A percentile compares a stretch with the other conserved stretches of the same genome.
Conservation (phyloP, 192 early-diverging fungal species). For the Rhizophagus sp. region DNA sequence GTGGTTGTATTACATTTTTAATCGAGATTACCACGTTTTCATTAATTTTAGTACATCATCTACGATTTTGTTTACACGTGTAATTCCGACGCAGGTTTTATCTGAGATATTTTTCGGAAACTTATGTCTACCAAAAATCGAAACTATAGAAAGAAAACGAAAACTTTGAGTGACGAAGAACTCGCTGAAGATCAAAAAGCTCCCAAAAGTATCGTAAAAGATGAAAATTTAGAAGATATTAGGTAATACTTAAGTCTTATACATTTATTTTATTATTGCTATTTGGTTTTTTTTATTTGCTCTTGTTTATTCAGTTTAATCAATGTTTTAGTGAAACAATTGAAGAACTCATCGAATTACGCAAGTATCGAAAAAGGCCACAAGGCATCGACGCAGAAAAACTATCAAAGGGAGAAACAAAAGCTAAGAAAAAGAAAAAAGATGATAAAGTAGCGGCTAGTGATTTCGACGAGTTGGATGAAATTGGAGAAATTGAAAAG, state of each 20-base stretch:
- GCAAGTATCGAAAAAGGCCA: constrained; percentile 55
- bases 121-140: constrained; percentile 12
- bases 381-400: constrained; percentile 60
- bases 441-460: constrained; percentile 56
- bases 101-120: neutral
- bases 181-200: neutral
- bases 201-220: neutral
- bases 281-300: neutral
- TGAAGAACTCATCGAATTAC: constrained; percentile 60
- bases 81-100: neutral
- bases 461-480: constrained; percentile 55
- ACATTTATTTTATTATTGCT: neutral
- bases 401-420: constrained; percentile 54
- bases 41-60: neutral
- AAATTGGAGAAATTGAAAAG: constrained; percentile 36
- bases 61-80: neutral
- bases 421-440: constrained; percentile 53
- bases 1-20: too few species aligned
- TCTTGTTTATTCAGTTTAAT: neutral
- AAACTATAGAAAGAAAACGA: constrained; percentile 24
- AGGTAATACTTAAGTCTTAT: neutral
- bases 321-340: constrained; percentile 38
- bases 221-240: neutral
- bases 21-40: too few species aligned
- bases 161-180: constrained; percentile 1